phyloP scores from a whole-genome alignment of 352 stramenopile genomes.

The Thalassiosira livingstoniorum region DNA sequence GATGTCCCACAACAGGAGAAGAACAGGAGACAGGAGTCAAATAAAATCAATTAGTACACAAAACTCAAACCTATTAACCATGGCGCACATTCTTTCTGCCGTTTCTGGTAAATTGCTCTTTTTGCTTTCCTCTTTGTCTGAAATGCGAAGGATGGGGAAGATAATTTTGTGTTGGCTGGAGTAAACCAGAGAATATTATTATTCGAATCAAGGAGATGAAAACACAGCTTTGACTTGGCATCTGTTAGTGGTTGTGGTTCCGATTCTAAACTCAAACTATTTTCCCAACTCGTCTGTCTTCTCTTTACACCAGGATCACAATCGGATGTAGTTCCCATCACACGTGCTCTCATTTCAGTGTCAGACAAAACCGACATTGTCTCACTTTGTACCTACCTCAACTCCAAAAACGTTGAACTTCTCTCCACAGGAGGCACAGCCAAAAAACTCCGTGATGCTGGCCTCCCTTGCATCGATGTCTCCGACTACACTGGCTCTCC shows the following conservation, averaged over 20 bases:
- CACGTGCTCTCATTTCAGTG: slow-evolving; percentile 97
- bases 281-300: background rate
- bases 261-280: too few species aligned
- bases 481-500: slow-evolving; percentile 96
- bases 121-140: too few species aligned
- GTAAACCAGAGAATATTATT: background rate
- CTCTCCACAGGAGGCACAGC: slow-evolving; percentile 98
- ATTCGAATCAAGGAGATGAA: background rate
- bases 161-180: background rate
- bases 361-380: slow-evolving; percentile 99
- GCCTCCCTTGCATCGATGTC: slow-evolving; percentile 96
- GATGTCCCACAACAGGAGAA: too few species aligned
- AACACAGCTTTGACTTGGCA: background rate
- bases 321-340: slow-evolving; percentile 92
- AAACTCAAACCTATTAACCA: slow-evolving; percentile 48
- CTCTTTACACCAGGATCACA: slow-evolving; percentile 57
- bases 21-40: too few species aligned
- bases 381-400: slow-evolving; percentile 94
- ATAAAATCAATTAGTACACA: too few species aligned
- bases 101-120: slow-evolving; percentile 52
- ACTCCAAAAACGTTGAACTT: slow-evolving; percentile 92
- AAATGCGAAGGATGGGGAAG: too few species aligned
- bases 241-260: too few species aligned
- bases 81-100: slow-evolving; percentile 67
- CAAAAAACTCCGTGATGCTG: slow-evolving; percentile 94